Evolutionary conservation across 345 rosid genomes (phyloP).

Genomic region (Pistacia atlantica): DNA sequence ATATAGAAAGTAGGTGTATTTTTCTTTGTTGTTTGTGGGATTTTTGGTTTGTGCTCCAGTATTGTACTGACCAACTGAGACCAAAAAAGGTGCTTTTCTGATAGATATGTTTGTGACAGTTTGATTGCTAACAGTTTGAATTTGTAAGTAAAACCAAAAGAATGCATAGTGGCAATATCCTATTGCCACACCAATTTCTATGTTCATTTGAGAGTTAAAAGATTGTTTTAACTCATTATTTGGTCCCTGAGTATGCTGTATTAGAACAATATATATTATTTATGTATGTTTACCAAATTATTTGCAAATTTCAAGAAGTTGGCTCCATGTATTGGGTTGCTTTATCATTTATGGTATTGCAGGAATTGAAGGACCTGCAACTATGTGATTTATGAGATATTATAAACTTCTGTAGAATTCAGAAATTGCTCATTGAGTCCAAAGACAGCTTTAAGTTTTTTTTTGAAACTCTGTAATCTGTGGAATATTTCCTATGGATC

Average conservation of each 20-base stretch:
- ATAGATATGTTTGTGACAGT: slow-evolving; percentile 46
- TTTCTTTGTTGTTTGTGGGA: slow-evolving; percentile 35
- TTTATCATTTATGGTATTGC: background rate
- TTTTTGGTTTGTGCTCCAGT: slow-evolving; percentile 39
- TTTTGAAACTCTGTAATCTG: no score
- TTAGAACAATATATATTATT: slow-evolving; percentile 5
- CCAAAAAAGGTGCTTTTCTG: slow-evolving; percentile 25
- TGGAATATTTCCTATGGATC: no score
- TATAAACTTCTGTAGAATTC: no score
- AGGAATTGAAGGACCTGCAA: background rate
- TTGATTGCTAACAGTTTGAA: slow-evolving; percentile 60
- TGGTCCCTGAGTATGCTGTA: slow-evolving; percentile 11
- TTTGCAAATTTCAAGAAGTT: background rate
- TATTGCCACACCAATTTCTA: slow-evolving; percentile 12
- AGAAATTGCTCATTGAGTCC: no score
- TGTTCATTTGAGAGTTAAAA: slow-evolving; percentile 14
- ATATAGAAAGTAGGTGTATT: slow-evolving; percentile 39
- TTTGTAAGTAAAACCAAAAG: slow-evolving; percentile 49
- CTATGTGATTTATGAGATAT: no score
- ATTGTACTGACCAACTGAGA: slow-evolving; percentile 43
- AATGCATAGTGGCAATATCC: slow-evolving; percentile 26
- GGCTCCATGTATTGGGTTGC: background rate
- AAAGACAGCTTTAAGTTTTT: no score
- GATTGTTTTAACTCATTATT: slow-evolving; percentile 8
- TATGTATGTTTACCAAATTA: slow-evolving; percentile 4